Evolutionary conservation across 2,329 filamentous ascomycete genomes (phyloP), one percentile per base, ranked within the genome.

Genomic region (Allantophomopsis cytisporea): DNA sequence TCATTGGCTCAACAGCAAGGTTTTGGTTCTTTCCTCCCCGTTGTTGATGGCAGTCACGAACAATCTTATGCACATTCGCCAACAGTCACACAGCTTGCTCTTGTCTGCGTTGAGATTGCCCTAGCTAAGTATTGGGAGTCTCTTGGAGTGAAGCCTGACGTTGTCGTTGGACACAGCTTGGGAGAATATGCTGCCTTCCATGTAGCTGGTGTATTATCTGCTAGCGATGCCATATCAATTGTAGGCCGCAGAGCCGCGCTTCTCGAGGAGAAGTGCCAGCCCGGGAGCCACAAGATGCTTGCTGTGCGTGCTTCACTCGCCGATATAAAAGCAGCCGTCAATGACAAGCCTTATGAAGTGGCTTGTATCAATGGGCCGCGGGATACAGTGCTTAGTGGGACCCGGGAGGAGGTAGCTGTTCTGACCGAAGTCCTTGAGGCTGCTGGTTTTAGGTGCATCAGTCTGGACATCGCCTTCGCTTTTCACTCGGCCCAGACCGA

Each of bases 361-460:
- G 79, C 83, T 12, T 89, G 84, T 61, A 69, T 85, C 55, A 89
- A 91, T 48, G 75, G 78, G 0, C 76, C 78, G 0, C 66, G 73
- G 38, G 80, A 84, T 54, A 85, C 77, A 11, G 83, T 89, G 2
- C 64, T 89, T 13, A n/a, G n/a, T n/a, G n/a, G n/a, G n/a, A n/a
- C n/a, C n/a, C n/a, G n/a, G n/a, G n/a, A n/a, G n/a, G n/a, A n/a
- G n/a, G n/a, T n/a, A n/a, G n/a, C n/a, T n/a, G n/a, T n/a, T n/a
- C n/a, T n/a, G n/a, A n/a, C n/a, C n/a, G n/a, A n/a, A n/a, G n/a
- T n/a, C n/a, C n/a, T n/a, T n/a, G n/a, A n/a, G n/a, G n/a, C n/a
- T n/a, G n/a, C n/a, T n/a, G n/a, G n/a, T n/a, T n/a, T n/a, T n/a
- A n/a, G n/a, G n/a, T n/a, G n/a, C n/a, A n/a, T n/a, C n/a, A n/a